phyloP scores from a whole-genome alignment of 495 filamentous ascomycete genomes.

The Penicillium cosmopolitanum region DNA sequence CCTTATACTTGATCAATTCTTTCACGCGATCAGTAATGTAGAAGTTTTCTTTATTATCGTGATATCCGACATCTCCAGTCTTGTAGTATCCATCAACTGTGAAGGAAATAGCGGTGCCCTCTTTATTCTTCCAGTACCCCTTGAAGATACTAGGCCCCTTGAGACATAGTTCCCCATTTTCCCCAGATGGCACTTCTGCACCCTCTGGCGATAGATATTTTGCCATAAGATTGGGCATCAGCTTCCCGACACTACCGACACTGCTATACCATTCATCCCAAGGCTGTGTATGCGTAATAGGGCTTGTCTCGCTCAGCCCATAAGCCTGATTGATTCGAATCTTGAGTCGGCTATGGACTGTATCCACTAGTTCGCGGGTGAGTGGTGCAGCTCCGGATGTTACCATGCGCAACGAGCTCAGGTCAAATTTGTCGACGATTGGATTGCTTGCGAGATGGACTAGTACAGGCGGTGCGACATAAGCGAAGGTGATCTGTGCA shows the following conservation, averaged over 20 bases:
- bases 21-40: conserved; percentile 62
- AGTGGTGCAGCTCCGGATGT: conserved; percentile 83
- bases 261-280: conserved; percentile 31
- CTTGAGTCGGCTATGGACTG: conserved; percentile 64
- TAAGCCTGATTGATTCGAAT: conserved; percentile 74
- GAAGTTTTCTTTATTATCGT: conserved; percentile 48
- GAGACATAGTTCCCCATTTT: conserved; percentile 63
- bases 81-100: conserved; percentile 59
- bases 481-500: conserved; percentile 69
- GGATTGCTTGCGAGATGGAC: conserved; percentile 73
- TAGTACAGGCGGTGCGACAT: conserved; percentile 81
- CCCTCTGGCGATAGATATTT: conserved; percentile 64
- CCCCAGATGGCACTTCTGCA: conserved; percentile 29
- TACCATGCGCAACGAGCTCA: conserved; percentile 71
- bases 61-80: conserved; percentile 61
- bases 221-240: conserved; percentile 72
- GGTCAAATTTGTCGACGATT: conserved; percentile 66
- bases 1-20: conserved; percentile 49
- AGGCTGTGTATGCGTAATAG: conserved; percentile 19
- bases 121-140: conserved; percentile 54
- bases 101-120: conserved; percentile 51
- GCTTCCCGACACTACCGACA: conserved; percentile 69
- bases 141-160: conserved; percentile 59
- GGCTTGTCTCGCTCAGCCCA: conserved; percentile 71
- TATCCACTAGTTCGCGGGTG: conserved; percentile 70